A percentile compares a stretch with the other conserved stretches of the same genome.
phyloP scores from a whole-genome alignment of 2,329 filamentous ascomycete species.

The Penicillium hesseltinei region DNA sequence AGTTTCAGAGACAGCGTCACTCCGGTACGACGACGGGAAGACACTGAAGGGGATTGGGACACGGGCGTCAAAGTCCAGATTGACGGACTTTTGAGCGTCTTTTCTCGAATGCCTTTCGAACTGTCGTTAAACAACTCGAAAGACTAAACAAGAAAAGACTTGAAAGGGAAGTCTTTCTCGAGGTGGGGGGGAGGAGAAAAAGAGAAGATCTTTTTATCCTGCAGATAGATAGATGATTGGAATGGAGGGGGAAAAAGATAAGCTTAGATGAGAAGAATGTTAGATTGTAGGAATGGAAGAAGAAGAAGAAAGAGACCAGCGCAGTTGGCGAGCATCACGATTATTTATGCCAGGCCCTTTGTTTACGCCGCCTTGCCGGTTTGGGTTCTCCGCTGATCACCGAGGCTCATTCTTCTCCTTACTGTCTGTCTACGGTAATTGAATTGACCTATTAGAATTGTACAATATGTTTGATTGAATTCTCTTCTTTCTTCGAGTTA shows the following conservation, averaged over 20 bases:
- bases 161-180: constrained; percentile 40
- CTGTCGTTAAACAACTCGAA: constrained; percentile 47
- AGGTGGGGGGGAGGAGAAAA: constrained; percentile 13
- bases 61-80: constrained; percentile 99
- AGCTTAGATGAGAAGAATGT: constrained; percentile 15
- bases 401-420: constrained; percentile 11
- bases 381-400: constrained; percentile 18
- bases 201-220: constrained; percentile 7
- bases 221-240: constrained; percentile 21
- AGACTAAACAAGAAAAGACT: constrained; percentile 51
- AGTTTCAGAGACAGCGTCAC: constrained; percentile 64
- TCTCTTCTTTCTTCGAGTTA: neutral
- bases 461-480: neutral
- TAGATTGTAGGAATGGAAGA: constrained; percentile 23
- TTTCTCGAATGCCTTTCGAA: constrained; percentile 64
- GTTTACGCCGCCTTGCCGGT: constrained; percentile 26
- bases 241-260: constrained; percentile 16
- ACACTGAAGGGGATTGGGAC: constrained; percentile 99
- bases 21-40: constrained; percentile 97
- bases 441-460: neutral
- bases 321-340: constrained; percentile 16
- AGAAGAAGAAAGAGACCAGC: constrained; percentile 12
- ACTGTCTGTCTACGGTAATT: neutral
- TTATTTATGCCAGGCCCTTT: constrained; percentile 28
- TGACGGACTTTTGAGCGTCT: constrained; percentile 75